phyloP scores from a whole-genome alignment of 2,329 filamentous ascomycete genomes.

The Diatrype stigma region DNA sequence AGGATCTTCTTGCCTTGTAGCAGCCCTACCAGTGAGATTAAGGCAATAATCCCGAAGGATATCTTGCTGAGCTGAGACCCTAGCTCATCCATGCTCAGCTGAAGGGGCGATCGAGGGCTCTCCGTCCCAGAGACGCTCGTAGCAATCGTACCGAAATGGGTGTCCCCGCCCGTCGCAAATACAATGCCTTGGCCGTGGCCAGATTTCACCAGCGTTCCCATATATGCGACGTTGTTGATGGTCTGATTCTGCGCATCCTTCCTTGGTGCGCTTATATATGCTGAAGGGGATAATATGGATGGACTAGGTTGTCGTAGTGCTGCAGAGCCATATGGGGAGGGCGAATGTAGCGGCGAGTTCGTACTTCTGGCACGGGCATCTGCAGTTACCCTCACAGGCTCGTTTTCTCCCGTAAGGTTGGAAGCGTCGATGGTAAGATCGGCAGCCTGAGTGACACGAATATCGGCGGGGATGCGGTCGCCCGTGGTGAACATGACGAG shows the following conservation, averaged over 20 bases:
- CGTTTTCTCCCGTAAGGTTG: slow-evolving; percentile 94
- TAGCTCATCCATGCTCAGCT: slow-evolving; percentile 95
- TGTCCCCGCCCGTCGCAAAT: slow-evolving; percentile 90
- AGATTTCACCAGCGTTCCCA: slow-evolving; percentile 94
- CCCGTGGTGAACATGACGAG: slow-evolving; percentile 92
- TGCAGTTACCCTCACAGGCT: slow-evolving; percentile 76
- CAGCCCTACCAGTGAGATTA: slow-evolving; percentile 89
- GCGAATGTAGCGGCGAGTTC: slow-evolving; percentile 21
- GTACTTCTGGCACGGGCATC: slow-evolving; percentile 45
- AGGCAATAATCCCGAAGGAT: slow-evolving; percentile 87
- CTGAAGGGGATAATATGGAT: slow-evolving; percentile 45
- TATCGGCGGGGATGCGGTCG: slow-evolving; percentile 92
- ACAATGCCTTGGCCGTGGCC: slow-evolving; percentile 95
- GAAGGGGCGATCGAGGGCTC: slow-evolving; percentile 87
- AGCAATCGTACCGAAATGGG: slow-evolving; percentile 94
- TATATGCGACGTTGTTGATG: slow-evolving; percentile 90
- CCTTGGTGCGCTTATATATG: slow-evolving; percentile 55
- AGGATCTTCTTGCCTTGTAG: slow-evolving; percentile 84
- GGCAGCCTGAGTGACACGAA: slow-evolving; percentile 84
- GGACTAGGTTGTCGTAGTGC: slow-evolving; percentile 32
- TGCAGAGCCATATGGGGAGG: slow-evolving; percentile 18
- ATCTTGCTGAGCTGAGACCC: slow-evolving; percentile 95
- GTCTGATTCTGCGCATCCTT: slow-evolving; percentile 67
- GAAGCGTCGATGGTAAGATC: slow-evolving; percentile 95
- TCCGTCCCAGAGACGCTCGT: slow-evolving; percentile 92